A percentile compares a stretch with the other conserved stretches of the same genome.
phyloP scores from a whole-genome alignment of 345 rosid species.

The Ceriops zippeliana region DNA sequence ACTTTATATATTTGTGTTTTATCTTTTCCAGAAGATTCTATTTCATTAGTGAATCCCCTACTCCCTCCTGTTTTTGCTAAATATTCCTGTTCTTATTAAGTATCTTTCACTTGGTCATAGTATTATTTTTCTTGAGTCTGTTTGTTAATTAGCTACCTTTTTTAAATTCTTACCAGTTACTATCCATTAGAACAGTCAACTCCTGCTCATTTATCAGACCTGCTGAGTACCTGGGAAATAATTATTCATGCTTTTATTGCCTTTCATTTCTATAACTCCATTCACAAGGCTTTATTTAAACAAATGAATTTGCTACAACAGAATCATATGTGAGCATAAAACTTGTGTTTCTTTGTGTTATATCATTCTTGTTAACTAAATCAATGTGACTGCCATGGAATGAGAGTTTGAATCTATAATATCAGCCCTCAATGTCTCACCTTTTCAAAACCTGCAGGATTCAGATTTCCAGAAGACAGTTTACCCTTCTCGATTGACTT shows the following conservation, averaged over 20 bases:
- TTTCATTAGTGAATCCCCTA: background rate
- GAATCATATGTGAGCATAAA: too few species aligned
- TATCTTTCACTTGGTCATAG: background rate
- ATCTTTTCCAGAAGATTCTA: background rate
- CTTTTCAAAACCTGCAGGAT: constrained; percentile 39
- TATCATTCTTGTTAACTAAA: too few species aligned
- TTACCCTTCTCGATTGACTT: constrained; percentile 61
- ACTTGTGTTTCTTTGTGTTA: too few species aligned
- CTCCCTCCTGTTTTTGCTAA: too few species aligned
- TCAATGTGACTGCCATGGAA: too few species aligned
- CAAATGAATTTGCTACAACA: too few species aligned
- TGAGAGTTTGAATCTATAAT: too few species aligned
- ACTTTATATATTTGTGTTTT: constrained; percentile 1
- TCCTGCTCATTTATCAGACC: too few species aligned
- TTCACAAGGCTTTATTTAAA: too few species aligned
- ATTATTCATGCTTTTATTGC: background rate
- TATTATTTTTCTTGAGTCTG: background rate
- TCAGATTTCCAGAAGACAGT: constrained; percentile 62
- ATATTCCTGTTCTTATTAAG: background rate
- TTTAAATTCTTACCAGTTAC: background rate
- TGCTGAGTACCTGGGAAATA: background rate
- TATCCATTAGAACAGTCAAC: too few species aligned
- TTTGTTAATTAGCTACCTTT: background rate
- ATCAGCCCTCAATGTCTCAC: background rate
- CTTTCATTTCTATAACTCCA: background rate